Evolutionary conservation across 2,329 filamentous ascomycete genomes (phyloP).

Genomic region (Apiospora aurea): DNA sequence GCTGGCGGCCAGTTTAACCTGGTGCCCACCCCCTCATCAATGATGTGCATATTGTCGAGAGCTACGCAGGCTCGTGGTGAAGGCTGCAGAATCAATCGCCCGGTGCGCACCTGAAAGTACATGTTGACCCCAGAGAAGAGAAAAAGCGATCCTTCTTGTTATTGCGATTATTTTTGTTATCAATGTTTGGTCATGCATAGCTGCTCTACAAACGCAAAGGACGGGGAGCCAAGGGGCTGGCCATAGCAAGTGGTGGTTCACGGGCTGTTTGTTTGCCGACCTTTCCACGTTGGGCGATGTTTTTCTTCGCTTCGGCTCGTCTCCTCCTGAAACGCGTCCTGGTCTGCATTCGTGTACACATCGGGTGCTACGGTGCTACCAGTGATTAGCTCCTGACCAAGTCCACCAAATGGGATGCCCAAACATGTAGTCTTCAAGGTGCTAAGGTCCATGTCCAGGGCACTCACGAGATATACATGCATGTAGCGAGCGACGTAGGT

Average conservation of each 20-base stretch:
- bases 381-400: background rate
- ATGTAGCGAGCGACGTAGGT: background rate
- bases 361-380: constrained; percentile 13
- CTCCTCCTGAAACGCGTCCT: constrained; percentile 34
- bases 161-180: too few species aligned
- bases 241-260: background rate
- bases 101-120: background rate
- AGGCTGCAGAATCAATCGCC: background rate
- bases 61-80: background rate
- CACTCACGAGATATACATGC: background rate
- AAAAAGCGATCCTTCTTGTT: background rate
- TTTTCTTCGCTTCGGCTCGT: constrained; percentile 30
- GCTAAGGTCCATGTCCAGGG: background rate
- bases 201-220: background rate
- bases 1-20: constrained; percentile 18
- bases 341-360: constrained; percentile 8
- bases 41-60: constrained; percentile 7
- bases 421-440: background rate
- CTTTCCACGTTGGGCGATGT: background rate
- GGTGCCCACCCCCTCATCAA: constrained; percentile 13
- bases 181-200: background rate
- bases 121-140: background rate
- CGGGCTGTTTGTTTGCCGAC: background rate
- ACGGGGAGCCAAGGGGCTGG: background rate
- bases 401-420: background rate